phyloP scores from a whole-genome alignment of 768 basidiomycete species.

The Inosperma sp. region DNA sequence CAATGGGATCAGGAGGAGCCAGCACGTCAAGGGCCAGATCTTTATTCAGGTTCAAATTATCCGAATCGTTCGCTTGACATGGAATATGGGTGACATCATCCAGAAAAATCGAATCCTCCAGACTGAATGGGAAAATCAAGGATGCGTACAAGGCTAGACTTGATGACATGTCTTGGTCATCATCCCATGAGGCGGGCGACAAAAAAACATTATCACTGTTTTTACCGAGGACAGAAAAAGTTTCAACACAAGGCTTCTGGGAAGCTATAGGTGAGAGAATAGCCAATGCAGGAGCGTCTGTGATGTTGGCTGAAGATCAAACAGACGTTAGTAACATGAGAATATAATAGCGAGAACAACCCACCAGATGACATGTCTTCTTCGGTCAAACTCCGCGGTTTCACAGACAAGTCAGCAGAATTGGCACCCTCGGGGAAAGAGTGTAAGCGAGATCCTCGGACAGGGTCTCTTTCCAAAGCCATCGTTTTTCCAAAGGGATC shows the following conservation, averaged over 20 bases:
- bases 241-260: neutral
- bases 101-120: constrained; percentile 7
- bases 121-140: constrained; percentile 2
- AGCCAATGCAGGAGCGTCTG: neutral
- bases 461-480: neutral
- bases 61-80: neutral
- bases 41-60: neutral
- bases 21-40: neutral
- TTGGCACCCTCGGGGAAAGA: neutral
- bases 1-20: neutral
- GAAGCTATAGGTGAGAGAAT: neutral
- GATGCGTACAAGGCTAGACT: neutral
- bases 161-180: neutral
- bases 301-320: neutral
- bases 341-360: neutral
- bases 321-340: neutral
- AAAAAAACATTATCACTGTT: too few relatives aligned
- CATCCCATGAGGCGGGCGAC: too few relatives aligned
- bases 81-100: neutral
- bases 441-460: neutral
- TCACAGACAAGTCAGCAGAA: neutral
- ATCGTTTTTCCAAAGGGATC: neutral
- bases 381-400: neutral
- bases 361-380: neutral
- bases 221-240: too few relatives aligned